Conservation (phyloP, 306 rosid genomes). For the Cotoneaster glaucophyllus region DNA sequence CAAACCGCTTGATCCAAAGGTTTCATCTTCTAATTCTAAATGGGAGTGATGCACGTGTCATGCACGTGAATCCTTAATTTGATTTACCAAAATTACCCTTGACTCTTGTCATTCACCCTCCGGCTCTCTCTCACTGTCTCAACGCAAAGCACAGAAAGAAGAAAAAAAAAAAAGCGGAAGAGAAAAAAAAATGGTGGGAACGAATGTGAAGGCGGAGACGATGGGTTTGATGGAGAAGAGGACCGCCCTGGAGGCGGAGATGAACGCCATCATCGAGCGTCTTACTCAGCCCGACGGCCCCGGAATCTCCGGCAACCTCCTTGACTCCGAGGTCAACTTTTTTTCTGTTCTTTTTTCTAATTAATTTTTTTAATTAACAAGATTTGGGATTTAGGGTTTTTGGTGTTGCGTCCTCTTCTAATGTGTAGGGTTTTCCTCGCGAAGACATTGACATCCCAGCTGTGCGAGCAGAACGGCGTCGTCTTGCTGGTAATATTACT, state of each 20-base stretch:
- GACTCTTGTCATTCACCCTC: not conserved
- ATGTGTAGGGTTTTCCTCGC: slow-evolving; percentile 83
- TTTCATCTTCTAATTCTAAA: too few species aligned
- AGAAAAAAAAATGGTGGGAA: slow-evolving; percentile 66
- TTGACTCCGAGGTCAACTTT: slow-evolving; percentile 52
- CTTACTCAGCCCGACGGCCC: slow-evolving; percentile 81
- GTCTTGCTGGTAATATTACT: slow-evolving; percentile 53
- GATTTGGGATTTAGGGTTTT: not conserved
- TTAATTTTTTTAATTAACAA: not conserved
- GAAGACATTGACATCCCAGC: slow-evolving; percentile 68
- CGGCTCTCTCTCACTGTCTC: not conserved
- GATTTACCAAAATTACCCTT: not conserved
- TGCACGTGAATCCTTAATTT: not conserved
- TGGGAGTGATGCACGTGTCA: not conserved
- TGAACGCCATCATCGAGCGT: slow-evolving; percentile 63
- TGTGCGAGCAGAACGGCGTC: slow-evolving; percentile 63
- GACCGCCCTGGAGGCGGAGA: slow-evolving; percentile 55
- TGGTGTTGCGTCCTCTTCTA: not conserved
- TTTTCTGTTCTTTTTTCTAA: not conserved
- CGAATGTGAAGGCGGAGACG: slow-evolving; percentile 75
- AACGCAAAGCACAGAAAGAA: not conserved
- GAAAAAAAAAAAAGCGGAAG: not conserved
- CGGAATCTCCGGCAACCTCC: slow-evolving; percentile 69
- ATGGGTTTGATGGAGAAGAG: slow-evolving; percentile 67
- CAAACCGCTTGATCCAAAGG: too few species aligned